A percentile compares a stretch with the other conserved stretches of the same genome.
Evolutionary conservation across 306 rosid species (phyloP).

Genomic region (Hippophae rhamnoides): DNA sequence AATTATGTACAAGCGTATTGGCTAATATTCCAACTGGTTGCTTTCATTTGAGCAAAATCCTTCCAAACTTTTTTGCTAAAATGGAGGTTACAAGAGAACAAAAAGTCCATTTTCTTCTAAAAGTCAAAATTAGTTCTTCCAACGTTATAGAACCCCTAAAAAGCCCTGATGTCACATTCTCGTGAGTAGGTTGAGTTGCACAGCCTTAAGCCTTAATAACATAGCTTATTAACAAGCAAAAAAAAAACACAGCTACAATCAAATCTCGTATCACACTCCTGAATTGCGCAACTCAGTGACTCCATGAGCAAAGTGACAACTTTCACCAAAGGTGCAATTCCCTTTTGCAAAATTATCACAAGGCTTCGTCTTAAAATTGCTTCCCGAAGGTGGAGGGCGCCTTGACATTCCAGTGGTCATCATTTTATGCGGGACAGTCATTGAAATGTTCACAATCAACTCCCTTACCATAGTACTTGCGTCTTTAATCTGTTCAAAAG

Average conservation of each 20-base stretch:
- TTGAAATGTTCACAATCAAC: conserved; percentile 48
- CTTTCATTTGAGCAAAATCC: no score
- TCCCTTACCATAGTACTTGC: conserved; percentile 84
- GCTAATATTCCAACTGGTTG: no score
- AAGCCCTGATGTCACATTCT: no score
- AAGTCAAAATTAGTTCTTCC: no score
- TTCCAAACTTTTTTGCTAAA: no score
- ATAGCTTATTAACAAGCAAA: not conserved
- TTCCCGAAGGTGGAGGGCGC: conserved; percentile 34
- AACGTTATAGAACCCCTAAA: no score
- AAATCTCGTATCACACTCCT: conserved; percentile 18
- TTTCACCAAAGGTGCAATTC: conserved; percentile 88
- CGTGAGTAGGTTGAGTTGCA: no score
- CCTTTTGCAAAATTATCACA: conserved; percentile 88
- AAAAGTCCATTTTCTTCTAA: no score
- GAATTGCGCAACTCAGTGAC: conserved; percentile 71
- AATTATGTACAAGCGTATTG: no score
- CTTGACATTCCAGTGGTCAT: conserved; percentile 33
- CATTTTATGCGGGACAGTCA: conserved; percentile 45
- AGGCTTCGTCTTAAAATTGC: conserved; percentile 73
- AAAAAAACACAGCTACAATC: not conserved
- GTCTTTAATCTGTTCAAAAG: conserved; percentile 77
- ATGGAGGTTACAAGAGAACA: no score
- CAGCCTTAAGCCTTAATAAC: no score
- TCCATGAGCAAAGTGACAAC: conserved; percentile 99